A percentile compares a stretch with the other conserved stretches of the same genome.
phyloP scores from a whole-genome alignment of 2,329 filamentous ascomycete genomes.

The Diaporthe ilicicola region DNA sequence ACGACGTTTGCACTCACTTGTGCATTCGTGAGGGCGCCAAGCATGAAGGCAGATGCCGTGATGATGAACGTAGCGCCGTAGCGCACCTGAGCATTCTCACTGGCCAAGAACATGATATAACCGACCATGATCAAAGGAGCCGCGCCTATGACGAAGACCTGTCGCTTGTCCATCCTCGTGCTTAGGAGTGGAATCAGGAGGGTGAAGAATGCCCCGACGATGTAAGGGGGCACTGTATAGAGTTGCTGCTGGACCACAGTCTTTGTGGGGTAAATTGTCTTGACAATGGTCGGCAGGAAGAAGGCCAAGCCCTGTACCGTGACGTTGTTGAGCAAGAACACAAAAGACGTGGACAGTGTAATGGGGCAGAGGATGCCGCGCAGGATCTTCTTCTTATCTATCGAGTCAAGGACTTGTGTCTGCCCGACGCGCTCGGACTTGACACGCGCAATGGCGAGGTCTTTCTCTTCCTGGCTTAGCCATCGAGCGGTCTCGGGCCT shows the following conservation, averaged over 20 bases:
- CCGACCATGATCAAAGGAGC: conserved; percentile 73
- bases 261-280: conserved; percentile 69
- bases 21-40: conserved; percentile 72
- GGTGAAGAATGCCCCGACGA: conserved; percentile 74
- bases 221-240: conserved; percentile 75
- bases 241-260: conserved; percentile 71
- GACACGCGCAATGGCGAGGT: conserved; percentile 71
- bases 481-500: conserved; percentile 73
- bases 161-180: conserved; percentile 67
- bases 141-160: conserved; percentile 66
- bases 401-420: conserved; percentile 69
- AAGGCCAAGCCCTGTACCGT: conserved; percentile 77
- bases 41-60: conserved; percentile 68
- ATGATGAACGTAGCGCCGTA: conserved; percentile 79
- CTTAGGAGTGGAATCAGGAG: conserved; percentile 68
- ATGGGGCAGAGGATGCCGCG: conserved; percentile 72
- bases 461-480: conserved; percentile 72
- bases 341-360: conserved; percentile 62
- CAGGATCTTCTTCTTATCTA: conserved; percentile 66
- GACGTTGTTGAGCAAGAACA: conserved; percentile 73
- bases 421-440: conserved; percentile 73
- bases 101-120: conserved; percentile 75
- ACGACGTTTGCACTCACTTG: conserved; percentile 76
- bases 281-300: conserved; percentile 75
- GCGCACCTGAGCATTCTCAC: conserved; percentile 57